These are phyloP conservation scores for Pyrus hybrid DNA, from an alignment of 331 rosid species.

Conservation along the genomic window DNA sequence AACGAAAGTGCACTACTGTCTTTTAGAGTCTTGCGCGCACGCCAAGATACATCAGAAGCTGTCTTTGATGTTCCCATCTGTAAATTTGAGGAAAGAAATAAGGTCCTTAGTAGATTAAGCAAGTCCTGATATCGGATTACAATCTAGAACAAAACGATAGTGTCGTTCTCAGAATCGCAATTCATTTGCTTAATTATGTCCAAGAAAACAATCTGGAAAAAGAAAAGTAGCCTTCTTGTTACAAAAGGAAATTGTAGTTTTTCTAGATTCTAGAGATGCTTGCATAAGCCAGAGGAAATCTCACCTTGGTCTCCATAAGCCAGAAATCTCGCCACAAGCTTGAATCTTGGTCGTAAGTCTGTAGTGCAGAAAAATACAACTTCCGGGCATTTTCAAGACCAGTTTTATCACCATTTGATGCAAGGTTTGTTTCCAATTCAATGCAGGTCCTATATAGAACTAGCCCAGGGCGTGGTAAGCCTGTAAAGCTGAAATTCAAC, in stretches of 20 bases:
- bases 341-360: conserved; percentile 56
- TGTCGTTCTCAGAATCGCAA: background rate
- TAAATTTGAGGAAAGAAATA: conserved; percentile 4
- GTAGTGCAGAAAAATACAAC: conserved; percentile 65
- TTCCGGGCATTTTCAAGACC: conserved; percentile 62
- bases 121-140: background rate
- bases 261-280: background rate
- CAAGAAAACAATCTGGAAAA: background rate
- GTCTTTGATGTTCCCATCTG: conserved; percentile 89
- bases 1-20: conserved; percentile 44
- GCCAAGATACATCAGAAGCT: conserved; percentile 60
- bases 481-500: conserved; percentile 59
- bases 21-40: conserved; percentile 59
- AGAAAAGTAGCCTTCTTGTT: background rate
- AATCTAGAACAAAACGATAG: background rate
- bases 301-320: conserved; percentile 65
- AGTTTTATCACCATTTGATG: conserved; percentile 58
- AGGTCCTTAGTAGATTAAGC: background rate
- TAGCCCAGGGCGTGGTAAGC: conserved; percentile 82
- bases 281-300: background rate
- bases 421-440: conserved; percentile 69
- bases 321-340: conserved; percentile 70
- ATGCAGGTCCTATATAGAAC: conserved; percentile 56
- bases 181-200: background rate
- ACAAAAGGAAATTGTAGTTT: background rate